Percentiles rank a stretch among this genome's conserved stretches.
Evolutionary conservation across 208 protist species (phyloP).

Genomic region (Leishmania tarentolae): DNA sequence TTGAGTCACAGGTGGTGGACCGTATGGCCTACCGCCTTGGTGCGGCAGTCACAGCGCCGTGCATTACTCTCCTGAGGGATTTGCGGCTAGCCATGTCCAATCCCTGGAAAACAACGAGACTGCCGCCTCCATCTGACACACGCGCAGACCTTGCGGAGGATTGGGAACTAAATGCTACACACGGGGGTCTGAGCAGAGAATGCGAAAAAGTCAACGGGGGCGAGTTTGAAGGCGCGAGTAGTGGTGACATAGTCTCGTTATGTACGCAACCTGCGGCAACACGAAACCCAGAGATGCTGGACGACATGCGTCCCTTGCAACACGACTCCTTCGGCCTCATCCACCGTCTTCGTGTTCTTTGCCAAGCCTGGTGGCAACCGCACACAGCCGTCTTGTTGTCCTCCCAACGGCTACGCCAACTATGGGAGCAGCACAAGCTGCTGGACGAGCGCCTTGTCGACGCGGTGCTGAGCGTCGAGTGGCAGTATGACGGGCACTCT

Average conservation of each 20-base stretch:
- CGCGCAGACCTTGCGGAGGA: not conserved
- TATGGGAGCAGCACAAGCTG: slow-evolving; percentile 49
- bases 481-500: slow-evolving; percentile 32
- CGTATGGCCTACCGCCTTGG: slow-evolving; percentile 61
- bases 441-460: slow-evolving; percentile 52
- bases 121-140: not conserved
- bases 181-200: not conserved
- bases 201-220: not conserved
- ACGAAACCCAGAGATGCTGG: slow-evolving; percentile 20
- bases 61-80: slow-evolving; percentile 61
- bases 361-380: slow-evolving; percentile 61
- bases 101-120: not conserved
- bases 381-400: slow-evolving; percentile 50
- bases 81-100: slow-evolving; percentile 36
- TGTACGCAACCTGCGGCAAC: slow-evolving; percentile 13
- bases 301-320: slow-evolving; percentile 5
- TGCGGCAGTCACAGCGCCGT: slow-evolving; percentile 36
- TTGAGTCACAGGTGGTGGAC: slow-evolving; percentile 54
- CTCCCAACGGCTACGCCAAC: slow-evolving; percentile 31
- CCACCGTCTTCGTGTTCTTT: slow-evolving; percentile 55
- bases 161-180: not conserved
- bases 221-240: not conserved
- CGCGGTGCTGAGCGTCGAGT: slow-evolving; percentile 64
- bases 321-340: slow-evolving; percentile 36
- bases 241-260: slow-evolving; percentile 1